Evolutionary conservation across 2,329 filamentous ascomycete genomes (phyloP).

Genomic region (Zasmidium angulare): DNA sequence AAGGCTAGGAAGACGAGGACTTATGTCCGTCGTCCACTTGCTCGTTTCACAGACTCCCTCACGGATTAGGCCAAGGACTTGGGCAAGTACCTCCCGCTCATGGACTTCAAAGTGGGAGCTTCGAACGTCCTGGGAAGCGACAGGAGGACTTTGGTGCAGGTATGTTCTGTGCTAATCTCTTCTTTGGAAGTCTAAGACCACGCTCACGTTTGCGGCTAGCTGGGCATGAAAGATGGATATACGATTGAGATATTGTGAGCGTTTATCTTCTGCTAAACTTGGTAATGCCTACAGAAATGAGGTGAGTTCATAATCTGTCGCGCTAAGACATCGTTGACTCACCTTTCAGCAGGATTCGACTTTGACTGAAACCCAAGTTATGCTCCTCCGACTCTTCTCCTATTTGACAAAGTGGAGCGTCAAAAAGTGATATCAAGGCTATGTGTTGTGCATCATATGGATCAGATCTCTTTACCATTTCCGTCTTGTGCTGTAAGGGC

Average conservation of each 20-base stretch:
- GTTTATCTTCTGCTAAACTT: no score
- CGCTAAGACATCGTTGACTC: no score
- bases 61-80: constrained; percentile 2
- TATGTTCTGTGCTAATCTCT: not conserved
- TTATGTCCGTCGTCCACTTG: not conserved
- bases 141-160: not conserved
- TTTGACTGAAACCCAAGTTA: no score
- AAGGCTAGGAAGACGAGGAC: constrained; percentile 3
- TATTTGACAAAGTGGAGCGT: no score
- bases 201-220: not conserved
- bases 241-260: not conserved
- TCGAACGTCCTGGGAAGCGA: not conserved
- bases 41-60: not conserved
- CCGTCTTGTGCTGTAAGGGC: no score
- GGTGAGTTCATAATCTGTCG: no score
- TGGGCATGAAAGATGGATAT: constrained; percentile 2
- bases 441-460: no score
- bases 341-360: no score
- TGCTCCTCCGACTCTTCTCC: no score
- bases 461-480: no score
- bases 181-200: not conserved
- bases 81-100: not conserved
- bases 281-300: no score
- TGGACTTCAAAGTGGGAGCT: not conserved
- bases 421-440: no score